These are phyloP conservation scores for Hericium erinaceus DNA, from an alignment of 768 basidiomycete genomes.

Conservation along the genomic window DNA sequence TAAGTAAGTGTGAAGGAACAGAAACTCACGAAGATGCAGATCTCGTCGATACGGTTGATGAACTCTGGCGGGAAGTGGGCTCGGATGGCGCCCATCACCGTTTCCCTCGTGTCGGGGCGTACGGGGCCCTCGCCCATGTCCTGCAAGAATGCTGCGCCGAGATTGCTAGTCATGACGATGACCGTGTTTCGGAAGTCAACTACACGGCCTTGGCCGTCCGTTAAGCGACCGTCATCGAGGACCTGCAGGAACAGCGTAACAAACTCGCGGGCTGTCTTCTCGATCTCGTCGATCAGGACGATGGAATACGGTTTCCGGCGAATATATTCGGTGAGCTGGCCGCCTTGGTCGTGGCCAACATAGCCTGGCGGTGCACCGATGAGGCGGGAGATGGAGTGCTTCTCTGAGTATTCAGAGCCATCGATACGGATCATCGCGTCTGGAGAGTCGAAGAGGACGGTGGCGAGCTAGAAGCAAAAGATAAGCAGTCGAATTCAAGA, in stretches of 20 bases:
- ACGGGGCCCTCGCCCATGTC: constrained; percentile 70
- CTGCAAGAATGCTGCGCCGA: constrained; percentile 70
- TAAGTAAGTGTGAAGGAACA: neutral
- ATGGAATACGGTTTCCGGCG: constrained; percentile 86
- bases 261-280: constrained; percentile 73
- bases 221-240: constrained; percentile 85
- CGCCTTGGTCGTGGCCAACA: constrained; percentile 83
- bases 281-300: constrained; percentile 80
- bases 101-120: constrained; percentile 41
- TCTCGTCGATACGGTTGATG: constrained; percentile 83
- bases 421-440: constrained; percentile 92
- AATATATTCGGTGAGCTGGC: constrained; percentile 90
- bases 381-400: constrained; percentile 63
- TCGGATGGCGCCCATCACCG: constrained; percentile 76
- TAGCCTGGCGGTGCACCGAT: constrained; percentile 80
- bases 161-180: constrained; percentile 91
- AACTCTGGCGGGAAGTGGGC: constrained; percentile 90
- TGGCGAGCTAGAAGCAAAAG: constrained; percentile 55
- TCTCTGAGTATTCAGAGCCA: constrained; percentile 87
- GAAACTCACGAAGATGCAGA: constrained; percentile 56
- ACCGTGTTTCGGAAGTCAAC: constrained; percentile 87
- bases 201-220: constrained; percentile 86
- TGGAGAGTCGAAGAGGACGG: constrained; percentile 81
- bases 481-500: constrained; percentile 5
- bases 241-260: constrained; percentile 73